Conservation (phyloP, 176 grass and related monocot species). For the Saccharum spontaneum region DNA sequence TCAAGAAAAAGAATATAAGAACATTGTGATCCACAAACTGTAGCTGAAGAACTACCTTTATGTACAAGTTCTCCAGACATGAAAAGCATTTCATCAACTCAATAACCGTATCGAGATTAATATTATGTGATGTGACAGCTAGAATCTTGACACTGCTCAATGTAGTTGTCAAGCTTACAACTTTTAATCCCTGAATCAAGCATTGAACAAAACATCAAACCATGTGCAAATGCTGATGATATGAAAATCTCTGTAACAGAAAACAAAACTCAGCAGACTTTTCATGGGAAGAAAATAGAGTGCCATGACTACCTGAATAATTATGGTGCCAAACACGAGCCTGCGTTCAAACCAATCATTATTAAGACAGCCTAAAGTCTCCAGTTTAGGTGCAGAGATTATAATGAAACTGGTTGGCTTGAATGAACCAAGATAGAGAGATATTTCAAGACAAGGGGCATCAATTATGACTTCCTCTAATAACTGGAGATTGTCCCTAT, state of each 20-base stretch:
- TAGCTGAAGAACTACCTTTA: background rate
- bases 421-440: background rate
- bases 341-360: background rate
- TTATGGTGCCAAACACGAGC: background rate
- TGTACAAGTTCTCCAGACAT: background rate
- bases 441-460: background rate
- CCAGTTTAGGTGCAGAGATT: background rate
- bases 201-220: background rate
- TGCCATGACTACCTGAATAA: background rate
- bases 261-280: too few relatives aligned
- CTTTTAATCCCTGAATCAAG: background rate
- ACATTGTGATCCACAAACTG: too few relatives aligned
- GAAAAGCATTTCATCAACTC: slow-evolving; percentile 7
- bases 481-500: too few relatives aligned
- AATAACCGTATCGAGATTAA: background rate
- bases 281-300: too few relatives aligned
- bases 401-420: background rate
- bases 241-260: too few relatives aligned
- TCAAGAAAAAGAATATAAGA: background rate
- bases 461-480: background rate
- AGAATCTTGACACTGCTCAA: background rate
- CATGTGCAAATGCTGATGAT: background rate
- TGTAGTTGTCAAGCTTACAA: background rate
- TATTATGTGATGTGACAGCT: background rate
- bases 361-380: background rate